A percentile compares a stretch with the other conserved stretches of the same genome.
Evolutionary conservation across 352 stramenopile species (phyloP).

Genomic region (Phytophthora pinifolia): DNA sequence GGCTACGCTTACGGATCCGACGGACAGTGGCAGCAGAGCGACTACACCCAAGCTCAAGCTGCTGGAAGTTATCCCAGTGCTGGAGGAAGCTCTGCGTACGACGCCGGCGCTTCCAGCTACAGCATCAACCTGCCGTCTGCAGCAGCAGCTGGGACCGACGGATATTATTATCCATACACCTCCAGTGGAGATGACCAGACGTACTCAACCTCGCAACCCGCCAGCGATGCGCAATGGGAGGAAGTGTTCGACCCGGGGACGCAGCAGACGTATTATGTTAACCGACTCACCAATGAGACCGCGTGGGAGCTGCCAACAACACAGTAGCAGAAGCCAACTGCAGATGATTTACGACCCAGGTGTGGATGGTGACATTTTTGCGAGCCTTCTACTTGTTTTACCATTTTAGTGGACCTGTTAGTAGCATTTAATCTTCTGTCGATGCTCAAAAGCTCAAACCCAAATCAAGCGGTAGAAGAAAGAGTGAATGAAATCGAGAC

Average conservation of each 20-base stretch:
- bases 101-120: conserved; percentile 12
- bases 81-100: conserved; percentile 5
- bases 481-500: too few species aligned
- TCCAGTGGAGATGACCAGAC: neutral
- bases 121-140: conserved; percentile 7
- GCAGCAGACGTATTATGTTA: conserved; percentile 63
- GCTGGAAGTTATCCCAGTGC: neutral
- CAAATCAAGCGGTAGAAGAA: too few species aligned
- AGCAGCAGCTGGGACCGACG: neutral
- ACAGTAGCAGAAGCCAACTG: too few species aligned
- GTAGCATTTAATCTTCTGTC: too few species aligned
- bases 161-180: conserved; percentile 1
- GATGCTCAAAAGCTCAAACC: too few species aligned
- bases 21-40: conserved; percentile 13
- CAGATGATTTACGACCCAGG: too few species aligned
- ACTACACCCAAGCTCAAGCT: conserved; percentile 6
- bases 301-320: conserved; percentile 44
- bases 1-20: neutral
- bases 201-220: neutral
- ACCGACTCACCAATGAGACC: conserved; percentile 58
- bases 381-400: too few species aligned
- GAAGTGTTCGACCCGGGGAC: conserved; percentile 66
- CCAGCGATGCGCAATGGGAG: conserved; percentile 36
- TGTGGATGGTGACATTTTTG: too few species aligned
- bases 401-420: too few species aligned